Evolutionary conservation across 2,329 filamentous ascomycete species (phyloP).

Genomic region (Penicillium sumatraense): DNA sequence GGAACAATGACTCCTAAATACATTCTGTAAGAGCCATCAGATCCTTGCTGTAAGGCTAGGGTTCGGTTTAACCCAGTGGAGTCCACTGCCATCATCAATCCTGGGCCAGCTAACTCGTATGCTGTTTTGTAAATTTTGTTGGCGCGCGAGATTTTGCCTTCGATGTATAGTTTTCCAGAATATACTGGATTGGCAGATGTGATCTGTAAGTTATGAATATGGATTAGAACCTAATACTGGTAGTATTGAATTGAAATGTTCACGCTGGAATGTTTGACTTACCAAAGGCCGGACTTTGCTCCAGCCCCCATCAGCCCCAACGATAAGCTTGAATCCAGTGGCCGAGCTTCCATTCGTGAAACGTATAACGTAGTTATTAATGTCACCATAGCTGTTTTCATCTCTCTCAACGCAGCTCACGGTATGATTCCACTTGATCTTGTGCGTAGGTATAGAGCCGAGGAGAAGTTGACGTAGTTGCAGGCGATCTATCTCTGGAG

Average conservation of each 20-base stretch:
- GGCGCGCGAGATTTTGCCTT: constrained; percentile 4
- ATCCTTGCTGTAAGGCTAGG: constrained; percentile 5
- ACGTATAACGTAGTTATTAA: neutral
- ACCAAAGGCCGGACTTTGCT: constrained; percentile 12
- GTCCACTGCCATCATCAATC: constrained; percentile 6
- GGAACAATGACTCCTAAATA: constrained; percentile 5
- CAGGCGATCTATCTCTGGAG: constrained; percentile 49
- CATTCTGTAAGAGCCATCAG: constrained; percentile 8
- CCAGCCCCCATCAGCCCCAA: constrained; percentile 12
- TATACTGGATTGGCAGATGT: constrained; percentile 4
- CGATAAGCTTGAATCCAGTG: constrained; percentile 9
- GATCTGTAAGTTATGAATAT: neutral
- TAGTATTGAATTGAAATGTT: neutral
- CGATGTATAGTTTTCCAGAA: constrained; percentile 10
- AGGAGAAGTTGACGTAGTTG: constrained; percentile 43
- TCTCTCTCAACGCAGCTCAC: constrained; percentile 25
- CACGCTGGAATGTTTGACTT: neutral
- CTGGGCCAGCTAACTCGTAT: constrained; percentile 4
- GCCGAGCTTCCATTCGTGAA: constrained; percentile 2
- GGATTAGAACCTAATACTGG: neutral
- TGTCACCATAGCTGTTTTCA: neutral
- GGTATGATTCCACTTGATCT: constrained; percentile 38
- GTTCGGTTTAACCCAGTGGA: neutral
- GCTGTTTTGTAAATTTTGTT: constrained; percentile 6
- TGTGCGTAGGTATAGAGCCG: constrained; percentile 36